Evolutionary conservation across 176 grass and related monocot species (phyloP).

Genomic region (Pharus latifolius): DNA sequence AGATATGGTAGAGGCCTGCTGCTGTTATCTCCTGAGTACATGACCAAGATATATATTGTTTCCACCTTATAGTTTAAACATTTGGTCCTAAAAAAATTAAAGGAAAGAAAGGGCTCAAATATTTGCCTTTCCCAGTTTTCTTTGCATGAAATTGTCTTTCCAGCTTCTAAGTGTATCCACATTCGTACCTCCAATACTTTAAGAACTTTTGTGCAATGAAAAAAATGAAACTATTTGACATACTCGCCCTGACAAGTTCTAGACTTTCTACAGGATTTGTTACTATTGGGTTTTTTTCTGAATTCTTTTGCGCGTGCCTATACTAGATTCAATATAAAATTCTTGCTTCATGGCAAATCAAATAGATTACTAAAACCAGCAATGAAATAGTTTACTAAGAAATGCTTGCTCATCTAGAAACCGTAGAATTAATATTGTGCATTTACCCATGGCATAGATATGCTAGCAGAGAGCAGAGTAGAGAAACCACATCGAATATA

Average conservation of each 20-base stretch:
- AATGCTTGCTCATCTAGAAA: neutral
- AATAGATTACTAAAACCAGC: neutral
- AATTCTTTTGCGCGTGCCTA: neutral
- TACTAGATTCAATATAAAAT: neutral
- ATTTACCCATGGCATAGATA: constrained; percentile 32
- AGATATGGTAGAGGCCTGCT: too few relatives aligned
- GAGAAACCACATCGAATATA: constrained; percentile 95
- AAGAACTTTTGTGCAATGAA: neutral
- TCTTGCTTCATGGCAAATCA: neutral
- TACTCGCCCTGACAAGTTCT: neutral
- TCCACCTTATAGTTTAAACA: neutral
- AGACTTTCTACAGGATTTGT: neutral
- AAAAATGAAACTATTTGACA: neutral
- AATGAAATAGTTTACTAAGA: neutral
- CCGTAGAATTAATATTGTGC: neutral
- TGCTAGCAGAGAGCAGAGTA: constrained; percentile 75
- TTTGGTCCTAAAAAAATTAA: too few relatives aligned
- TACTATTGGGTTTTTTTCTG: neutral
- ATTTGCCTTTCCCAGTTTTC: neutral
- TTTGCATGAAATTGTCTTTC: neutral
- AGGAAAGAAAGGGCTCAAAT: too few relatives aligned
- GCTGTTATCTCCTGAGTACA: neutral
- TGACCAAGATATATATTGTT: neutral
- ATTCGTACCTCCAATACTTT: neutral
- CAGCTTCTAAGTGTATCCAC: neutral